Base-by-base conservation (phyloP, 805 yeast species). In the Spathaspora arborariae region DNA sequence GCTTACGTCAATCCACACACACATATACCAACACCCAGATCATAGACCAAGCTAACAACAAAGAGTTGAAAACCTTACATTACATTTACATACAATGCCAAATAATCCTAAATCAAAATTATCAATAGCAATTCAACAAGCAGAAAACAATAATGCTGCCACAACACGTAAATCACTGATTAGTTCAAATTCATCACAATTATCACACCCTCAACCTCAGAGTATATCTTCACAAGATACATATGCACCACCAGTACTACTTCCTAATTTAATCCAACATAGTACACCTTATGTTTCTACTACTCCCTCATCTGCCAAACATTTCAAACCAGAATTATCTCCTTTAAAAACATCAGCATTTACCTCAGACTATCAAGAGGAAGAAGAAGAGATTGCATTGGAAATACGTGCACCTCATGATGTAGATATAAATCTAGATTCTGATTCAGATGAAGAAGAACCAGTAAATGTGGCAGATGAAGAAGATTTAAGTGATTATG, bases 401-500 rank as follows among this genome's bases (percentile, higher is more conserved):
- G 46, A 44, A 33, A 40, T 40, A 10, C 15, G 16, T 13, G 42
- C 42, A 13, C 15, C 4, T 21, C 42, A 39, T 26, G 42, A 39
- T n/a, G 13, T 16, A 13, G 42, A 39, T n/a, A 21, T 22, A 8
- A 33, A 26, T 8, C 7, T 22, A 8, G 42, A 15, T 26, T 39
- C 42, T 9, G 42, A 40, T 19, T 24, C 13, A 16, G 41, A 41
- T 8, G 40, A 55, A 15, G 54, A 47, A 15, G 59, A 53, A 16
- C 60, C 54, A 11, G 59, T 66, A 4, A 62, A 67, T 44, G 68
- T 68, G 8, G 70, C 67, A 34, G 85, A 88, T 56, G 99, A 94
- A 62, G 99, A 94, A 66, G 86, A 87, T 49, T 69, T 77, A 40
- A 81, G 81, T 47, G 99, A 94, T 66, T 94, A 94, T 65, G 81